Evolutionary conservation across 78 protist species (phyloP), one percentile per base, ranked within the genome.

Genomic region (Dictyostelium firmibasis): DNA sequence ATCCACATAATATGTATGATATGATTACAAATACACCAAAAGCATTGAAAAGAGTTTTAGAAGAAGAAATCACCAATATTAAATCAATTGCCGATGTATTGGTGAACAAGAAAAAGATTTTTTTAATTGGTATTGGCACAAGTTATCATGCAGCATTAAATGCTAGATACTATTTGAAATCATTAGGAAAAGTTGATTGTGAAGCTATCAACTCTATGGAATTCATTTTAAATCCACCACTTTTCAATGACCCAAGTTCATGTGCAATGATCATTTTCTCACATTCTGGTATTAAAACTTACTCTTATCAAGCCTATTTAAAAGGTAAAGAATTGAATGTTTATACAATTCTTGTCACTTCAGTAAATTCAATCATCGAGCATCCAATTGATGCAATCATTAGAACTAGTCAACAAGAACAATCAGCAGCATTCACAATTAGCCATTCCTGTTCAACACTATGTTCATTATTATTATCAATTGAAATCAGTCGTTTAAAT

Each of bases 1-100:
- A 88, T 81, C 94, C 94, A 70, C 72, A 88, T 88, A 78, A 88
- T 69, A 88, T 88, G 94, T 81, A 47, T 81, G 86, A 88, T 88
- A 88, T 88, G 94, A 88, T 88, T 0, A 41, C 8, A 1, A 62
- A 62, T 11, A 88, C 94, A 27, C 94, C 94, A 31, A 69, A 27
- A 9, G 78, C 87, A 6, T 31, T 88, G 20, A 27, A 81, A 33
- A 88, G 94, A 69, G 38, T 88, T 3, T 81, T 35, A 18, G 43
- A 41, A 13, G 88, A 81, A 44, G 94, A 88, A n/a, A 7, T 9
- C 4, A 25, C 1, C 2, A 75, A 41, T 4, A 64, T 75, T 27
- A 36, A 41, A 29, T 14, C n/a, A 4, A 57, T 62, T 25, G 79
- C 72, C 8, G 36, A 70, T 25, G n/a, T 44, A 23, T 53, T 82